Percentiles rank a stretch among this genome's conserved stretches.
These are phyloP conservation scores for Yueomyces sp. DNA, from an alignment of 1,139 yeast genomes.

Conservation along the genomic window DNA sequence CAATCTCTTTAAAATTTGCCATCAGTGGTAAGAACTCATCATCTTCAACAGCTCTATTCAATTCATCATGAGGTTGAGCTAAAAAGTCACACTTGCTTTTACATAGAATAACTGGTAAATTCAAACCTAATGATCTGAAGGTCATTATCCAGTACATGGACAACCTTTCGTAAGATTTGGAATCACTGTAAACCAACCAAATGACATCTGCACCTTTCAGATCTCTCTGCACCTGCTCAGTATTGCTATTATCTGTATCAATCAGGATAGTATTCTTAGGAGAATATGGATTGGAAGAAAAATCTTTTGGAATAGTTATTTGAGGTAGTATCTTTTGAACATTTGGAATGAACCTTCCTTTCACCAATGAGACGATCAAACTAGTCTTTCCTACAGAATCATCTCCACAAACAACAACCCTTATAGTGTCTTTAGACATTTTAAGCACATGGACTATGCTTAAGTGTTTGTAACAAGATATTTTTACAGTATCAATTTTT, in stretches of 20 bases:
- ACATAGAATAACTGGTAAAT: constrained; percentile 80
- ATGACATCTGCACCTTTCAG: constrained; percentile 80
- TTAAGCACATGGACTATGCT: neutral
- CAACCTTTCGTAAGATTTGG: constrained; percentile 84
- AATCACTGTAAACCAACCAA: constrained; percentile 86
- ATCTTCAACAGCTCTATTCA: constrained; percentile 23
- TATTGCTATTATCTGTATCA: constrained; percentile 68
- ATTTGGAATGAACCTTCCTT: constrained; percentile 64
- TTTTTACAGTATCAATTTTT: too few species aligned
- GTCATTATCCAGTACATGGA: constrained; percentile 90
- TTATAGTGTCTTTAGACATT: constrained; percentile 40
- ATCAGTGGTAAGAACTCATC: constrained; percentile 81
- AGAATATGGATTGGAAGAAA: constrained; percentile 42
- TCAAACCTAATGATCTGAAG: constrained; percentile 84
- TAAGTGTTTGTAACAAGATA: too few species aligned
- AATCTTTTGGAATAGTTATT: constrained; percentile 62
- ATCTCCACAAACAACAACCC: constrained; percentile 93
- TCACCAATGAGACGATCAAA: constrained; percentile 64
- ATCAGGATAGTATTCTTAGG: constrained; percentile 62
- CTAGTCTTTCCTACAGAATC: constrained; percentile 79
- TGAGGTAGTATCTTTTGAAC: constrained; percentile 73
- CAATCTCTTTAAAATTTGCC: constrained; percentile 87
- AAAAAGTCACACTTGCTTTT: constrained; percentile 62
- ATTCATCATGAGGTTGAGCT: constrained; percentile 9
- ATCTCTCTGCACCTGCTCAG: constrained; percentile 50